A percentile compares a stretch with the other conserved stretches of the same genome.
Conservation (phyloP, 176 grass and related monocot species). For the Phoenix roebelenii region DNA sequence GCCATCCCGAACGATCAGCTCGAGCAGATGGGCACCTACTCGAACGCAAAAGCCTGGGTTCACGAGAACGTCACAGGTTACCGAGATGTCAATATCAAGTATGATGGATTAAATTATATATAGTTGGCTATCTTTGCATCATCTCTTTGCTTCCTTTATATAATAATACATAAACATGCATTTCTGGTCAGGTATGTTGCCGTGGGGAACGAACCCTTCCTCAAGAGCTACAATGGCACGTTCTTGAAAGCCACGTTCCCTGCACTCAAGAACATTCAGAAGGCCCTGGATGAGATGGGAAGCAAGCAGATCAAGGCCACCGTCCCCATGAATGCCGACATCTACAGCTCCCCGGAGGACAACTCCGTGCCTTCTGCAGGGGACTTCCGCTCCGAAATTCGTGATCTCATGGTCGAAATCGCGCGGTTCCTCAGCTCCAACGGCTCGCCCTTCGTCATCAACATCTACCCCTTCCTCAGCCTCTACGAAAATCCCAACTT, state of each 20-base stretch:
- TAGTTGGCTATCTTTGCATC: no score
- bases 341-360: slow-evolving; percentile 36
- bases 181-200: slow-evolving; percentile 57
- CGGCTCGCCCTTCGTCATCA: slow-evolving; percentile 51
- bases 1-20: slow-evolving; percentile 72
- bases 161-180: no score
- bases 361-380: slow-evolving; percentile 49
- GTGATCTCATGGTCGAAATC: slow-evolving; percentile 49
- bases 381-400: slow-evolving; percentile 56
- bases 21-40: slow-evolving; percentile 40
- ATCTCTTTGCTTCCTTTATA: no score
- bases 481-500: slow-evolving; percentile 54
- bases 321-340: slow-evolving; percentile 63
- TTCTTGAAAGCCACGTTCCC: slow-evolving; percentile 54
- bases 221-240: slow-evolving; percentile 60
- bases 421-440: slow-evolving; percentile 58
- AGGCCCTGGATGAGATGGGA: slow-evolving; percentile 59
- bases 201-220: slow-evolving; percentile 74
- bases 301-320: slow-evolving; percentile 40
- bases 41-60: slow-evolving; percentile 53
- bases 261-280: slow-evolving; percentile 75
- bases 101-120: not conserved
- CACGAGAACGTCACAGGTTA: slow-evolving; percentile 64
- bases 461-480: slow-evolving; percentile 91
- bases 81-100: slow-evolving; percentile 56